Base-by-base conservation (phyloP, 306 rosid species). In the Dalbergia cochinchinensis region DNA sequence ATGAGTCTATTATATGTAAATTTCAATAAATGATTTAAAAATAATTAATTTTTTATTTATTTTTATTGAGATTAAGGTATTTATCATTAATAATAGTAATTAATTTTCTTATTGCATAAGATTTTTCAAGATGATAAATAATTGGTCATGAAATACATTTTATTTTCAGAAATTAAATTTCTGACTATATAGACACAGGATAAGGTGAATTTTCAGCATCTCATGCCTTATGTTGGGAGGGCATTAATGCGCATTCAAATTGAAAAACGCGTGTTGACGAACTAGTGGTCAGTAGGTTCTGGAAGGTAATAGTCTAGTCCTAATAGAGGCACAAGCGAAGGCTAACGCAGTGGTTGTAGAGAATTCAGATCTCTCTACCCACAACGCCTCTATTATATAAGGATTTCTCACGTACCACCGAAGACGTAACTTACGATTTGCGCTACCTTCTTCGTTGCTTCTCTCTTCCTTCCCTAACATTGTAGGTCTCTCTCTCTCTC, bases 221-320 rank as follows among this genome's bases (percentile, higher is more conserved):
- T n/a, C n/a, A n/a, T n/a, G n/a, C n/a, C n/a, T n/a, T n/a, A n/a
- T n/a, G n/a, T n/a, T n/a, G n/a, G n/a, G n/a, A n/a, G n/a, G n/a
- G n/a, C n/a, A n/a, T 26, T 26, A 26, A 26, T 0, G 18, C 15
- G 8, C 58, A 51, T 51, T 51, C 6, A 51, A 51, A 51, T 51
- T 4, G 6, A 44, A 22, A 42, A 62, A 69, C 82, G 65, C 87
- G 88, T 63, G 86, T 71, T 64, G 35, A 6, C 4, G 0, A 41
- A 4, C 2, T 5, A 68, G 8, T 73, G 91, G 86, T 7, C 3
- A 2, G 93, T 71, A 87, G 73, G 71, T 86, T 94, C 97, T 87
- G 83, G 92, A 94, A 87, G 67, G 91, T 34, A 78, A 11, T 61
- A 20, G n/a, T n/a, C n/a, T n/a, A n/a, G n/a, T n/a, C n/a, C n/a